Conservation (phyloP, 2,329 filamentous ascomycete genomes). For the Fusarium sp. region DNA sequence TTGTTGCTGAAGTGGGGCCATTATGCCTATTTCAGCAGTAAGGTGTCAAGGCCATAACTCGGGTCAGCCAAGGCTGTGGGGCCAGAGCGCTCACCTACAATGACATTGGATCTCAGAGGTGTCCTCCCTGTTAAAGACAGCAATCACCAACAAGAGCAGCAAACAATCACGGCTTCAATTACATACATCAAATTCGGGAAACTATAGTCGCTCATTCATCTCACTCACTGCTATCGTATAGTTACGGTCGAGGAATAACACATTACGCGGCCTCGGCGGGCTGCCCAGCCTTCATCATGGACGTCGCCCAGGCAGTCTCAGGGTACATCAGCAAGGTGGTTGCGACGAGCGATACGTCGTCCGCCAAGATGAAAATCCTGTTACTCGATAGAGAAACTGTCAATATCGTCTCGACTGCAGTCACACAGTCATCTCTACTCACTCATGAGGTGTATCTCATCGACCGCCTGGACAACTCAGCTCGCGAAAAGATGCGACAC, state of each 20-base stretch:
- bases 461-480: slow-evolving; percentile 91
- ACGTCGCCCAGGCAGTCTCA: slow-evolving; percentile 91
- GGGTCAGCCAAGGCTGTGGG: slow-evolving; percentile 4
- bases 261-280: slow-evolving; percentile 29
- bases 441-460: slow-evolving; percentile 99
- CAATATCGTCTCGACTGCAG: slow-evolving; percentile 92
- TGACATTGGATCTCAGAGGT: slow-evolving; percentile 24
- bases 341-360: slow-evolving; percentile 75
- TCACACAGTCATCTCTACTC: slow-evolving; percentile 93
- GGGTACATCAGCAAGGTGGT: slow-evolving; percentile 98
- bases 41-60: slow-evolving; percentile 42
- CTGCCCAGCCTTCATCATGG: slow-evolving; percentile 74
- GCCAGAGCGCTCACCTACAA: slow-evolving; percentile 27
- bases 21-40: slow-evolving; percentile 26
- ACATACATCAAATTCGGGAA: background rate
- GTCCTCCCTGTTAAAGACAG: slow-evolving; percentile 34
- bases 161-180: slow-evolving; percentile 6
- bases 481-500: slow-evolving; percentile 97
- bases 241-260: slow-evolving; percentile 4
- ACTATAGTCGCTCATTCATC: background rate
- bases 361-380: slow-evolving; percentile 98
- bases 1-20: slow-evolving; percentile 21
- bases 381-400: slow-evolving; percentile 95
- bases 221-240: background rate
- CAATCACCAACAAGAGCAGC: slow-evolving; percentile 16